Conservation (phyloP, 305 asterid genomes). For the Fraxinus latifolia region DNA sequence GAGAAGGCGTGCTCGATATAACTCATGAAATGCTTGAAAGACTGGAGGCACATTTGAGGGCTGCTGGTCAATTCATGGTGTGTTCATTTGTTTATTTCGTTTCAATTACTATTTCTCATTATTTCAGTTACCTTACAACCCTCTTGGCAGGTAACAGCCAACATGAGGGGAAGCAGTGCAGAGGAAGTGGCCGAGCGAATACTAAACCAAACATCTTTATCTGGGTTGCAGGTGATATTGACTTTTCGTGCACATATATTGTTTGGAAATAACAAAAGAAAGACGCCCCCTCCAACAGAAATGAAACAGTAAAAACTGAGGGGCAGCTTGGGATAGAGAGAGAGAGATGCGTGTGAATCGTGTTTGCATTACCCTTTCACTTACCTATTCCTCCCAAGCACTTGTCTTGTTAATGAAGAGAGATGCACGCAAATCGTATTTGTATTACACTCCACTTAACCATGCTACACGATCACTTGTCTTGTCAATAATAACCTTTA, state of each 20-base stretch:
- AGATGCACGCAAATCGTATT: not conserved
- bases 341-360: not conserved
- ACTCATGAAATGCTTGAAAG: slow-evolving; percentile 98
- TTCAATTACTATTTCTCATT: not conserved
- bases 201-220: slow-evolving; percentile 70
- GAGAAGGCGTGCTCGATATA: slow-evolving; percentile 71
- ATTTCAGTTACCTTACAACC: slow-evolving; percentile 26
- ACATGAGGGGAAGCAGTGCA: slow-evolving; percentile 91
- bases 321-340: not conserved
- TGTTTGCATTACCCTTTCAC: not conserved
- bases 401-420: not conserved
- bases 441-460: not conserved
- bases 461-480: not conserved
- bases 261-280: not conserved
- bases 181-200: slow-evolving; percentile 91
- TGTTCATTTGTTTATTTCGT: slow-evolving; percentile 20
- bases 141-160: slow-evolving; percentile 71
- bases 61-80: slow-evolving; percentile 84
- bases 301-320: not conserved
- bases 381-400: not conserved
- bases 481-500: not conserved
- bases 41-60: slow-evolving; percentile 90
- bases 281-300: not conserved
- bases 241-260: slow-evolving; percentile 15
- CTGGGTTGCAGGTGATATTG: slow-evolving; percentile 80